A percentile compares a stretch with the other conserved stretches of the same genome.
These are phyloP conservation scores for Pyropia haitanensis DNA, from an alignment of 23 red algal species.

Conservation along the genomic window DNA sequence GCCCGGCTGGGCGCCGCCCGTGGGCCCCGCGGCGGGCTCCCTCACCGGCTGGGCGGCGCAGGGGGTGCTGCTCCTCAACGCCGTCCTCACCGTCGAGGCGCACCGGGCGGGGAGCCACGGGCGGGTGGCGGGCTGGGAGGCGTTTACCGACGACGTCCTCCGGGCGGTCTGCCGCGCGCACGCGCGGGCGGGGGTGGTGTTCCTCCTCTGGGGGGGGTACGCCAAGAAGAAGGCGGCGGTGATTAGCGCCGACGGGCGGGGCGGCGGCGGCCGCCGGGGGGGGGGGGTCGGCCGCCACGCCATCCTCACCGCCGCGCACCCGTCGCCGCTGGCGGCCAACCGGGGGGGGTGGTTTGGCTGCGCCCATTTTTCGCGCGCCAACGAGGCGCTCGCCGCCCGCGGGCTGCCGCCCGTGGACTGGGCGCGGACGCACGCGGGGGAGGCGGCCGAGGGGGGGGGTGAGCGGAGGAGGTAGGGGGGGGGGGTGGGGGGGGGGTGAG, in stretches of 20 bases:
- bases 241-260: slow-evolving; percentile 42
- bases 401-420: slow-evolving; percentile 53
- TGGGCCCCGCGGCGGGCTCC: slow-evolving; percentile 49
- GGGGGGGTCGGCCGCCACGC: slow-evolving; percentile 10
- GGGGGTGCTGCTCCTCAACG: slow-evolving; percentile 93
- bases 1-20: slow-evolving; percentile 21
- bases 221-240: slow-evolving; percentile 83
- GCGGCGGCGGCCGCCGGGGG: no score
- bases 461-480: no score
- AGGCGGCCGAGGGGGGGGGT: no score
- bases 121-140: slow-evolving; percentile 61
- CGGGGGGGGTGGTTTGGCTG: slow-evolving; percentile 97
- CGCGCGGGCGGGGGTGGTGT: slow-evolving; percentile 53
- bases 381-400: slow-evolving; percentile 53
- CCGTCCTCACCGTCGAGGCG: slow-evolving; percentile 83
- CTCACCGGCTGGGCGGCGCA: slow-evolving; percentile 85
- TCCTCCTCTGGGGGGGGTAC: slow-evolving; percentile 93
- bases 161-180: slow-evolving; percentile 36
- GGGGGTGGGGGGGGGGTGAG: no score
- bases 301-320: slow-evolving; percentile 73
- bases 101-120: slow-evolving; percentile 68
- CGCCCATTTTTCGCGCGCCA: slow-evolving; percentile 85
- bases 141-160: slow-evolving; percentile 90
- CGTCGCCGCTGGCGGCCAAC: slow-evolving; percentile 74
- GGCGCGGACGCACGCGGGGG: slow-evolving; percentile 1